These are phyloP conservation scores for Pichia terricola DNA, from an alignment of 1,139 yeast species.

Conservation along the genomic window DNA sequence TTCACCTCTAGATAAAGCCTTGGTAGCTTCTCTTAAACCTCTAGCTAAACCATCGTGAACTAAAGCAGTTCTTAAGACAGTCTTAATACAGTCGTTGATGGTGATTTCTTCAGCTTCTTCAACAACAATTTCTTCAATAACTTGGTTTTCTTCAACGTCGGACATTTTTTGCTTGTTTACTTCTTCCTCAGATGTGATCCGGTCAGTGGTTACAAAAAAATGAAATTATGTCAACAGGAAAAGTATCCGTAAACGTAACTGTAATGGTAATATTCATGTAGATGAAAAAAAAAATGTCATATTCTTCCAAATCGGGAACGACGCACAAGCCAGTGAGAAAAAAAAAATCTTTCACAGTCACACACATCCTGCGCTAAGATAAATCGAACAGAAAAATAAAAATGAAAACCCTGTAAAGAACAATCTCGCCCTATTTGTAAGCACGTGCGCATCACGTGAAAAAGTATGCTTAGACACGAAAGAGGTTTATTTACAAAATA, in stretches of 20 bases:
- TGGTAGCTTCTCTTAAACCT: conserved; percentile 99
- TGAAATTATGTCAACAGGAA: neutral
- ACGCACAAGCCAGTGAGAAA: too few relatives aligned
- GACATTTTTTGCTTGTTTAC: conserved; percentile 51
- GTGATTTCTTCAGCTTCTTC: conserved; percentile 78
- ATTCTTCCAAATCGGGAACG: too few relatives aligned
- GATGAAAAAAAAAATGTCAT: too few relatives aligned
- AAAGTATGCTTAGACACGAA: too few relatives aligned
- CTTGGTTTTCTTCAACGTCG: conserved; percentile 66
- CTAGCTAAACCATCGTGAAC: conserved; percentile 99
- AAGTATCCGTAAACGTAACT: neutral
- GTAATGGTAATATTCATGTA: too few relatives aligned
- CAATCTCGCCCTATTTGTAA: too few relatives aligned
- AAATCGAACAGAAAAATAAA: too few relatives aligned
- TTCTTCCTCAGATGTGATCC: conserved; percentile 71
- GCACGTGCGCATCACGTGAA: too few relatives aligned
- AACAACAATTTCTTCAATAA: conserved; percentile 80
- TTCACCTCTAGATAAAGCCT: conserved; percentile 96
- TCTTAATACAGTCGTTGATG: conserved; percentile 97
- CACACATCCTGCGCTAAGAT: neutral
- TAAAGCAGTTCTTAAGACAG: conserved; percentile 95
- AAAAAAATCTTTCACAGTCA: neutral
- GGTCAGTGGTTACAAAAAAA: conserved; percentile 49
- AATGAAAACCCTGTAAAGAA: too few relatives aligned
- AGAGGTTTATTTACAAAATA: too few relatives aligned